Percentiles rank a stretch among this genome's conserved stretches.
phyloP scores from a whole-genome alignment of 495 filamentous ascomycete genomes.

The Clohesyomyces aquaticus region DNA sequence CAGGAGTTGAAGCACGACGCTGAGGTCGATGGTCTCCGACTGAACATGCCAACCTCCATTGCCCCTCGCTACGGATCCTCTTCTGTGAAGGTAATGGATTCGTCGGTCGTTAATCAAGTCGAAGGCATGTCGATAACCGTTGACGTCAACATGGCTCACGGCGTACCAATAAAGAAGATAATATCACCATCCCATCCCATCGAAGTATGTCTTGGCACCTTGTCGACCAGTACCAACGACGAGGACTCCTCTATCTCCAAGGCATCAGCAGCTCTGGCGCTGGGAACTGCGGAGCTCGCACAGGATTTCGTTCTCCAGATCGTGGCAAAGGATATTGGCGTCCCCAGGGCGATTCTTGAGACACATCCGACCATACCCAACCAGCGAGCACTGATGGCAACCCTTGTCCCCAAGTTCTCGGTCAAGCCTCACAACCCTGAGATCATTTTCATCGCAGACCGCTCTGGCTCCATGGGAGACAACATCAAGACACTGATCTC shows the following conservation, averaged over 20 bases:
- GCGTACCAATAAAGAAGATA: constrained; percentile 59
- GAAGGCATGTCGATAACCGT: constrained; percentile 60
- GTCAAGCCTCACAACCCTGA: constrained; percentile 60
- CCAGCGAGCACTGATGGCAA: constrained; percentile 68
- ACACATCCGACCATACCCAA: constrained; percentile 60
- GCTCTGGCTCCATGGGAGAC: constrained; percentile 65
- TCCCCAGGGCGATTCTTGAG: constrained; percentile 65
- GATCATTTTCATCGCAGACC: constrained; percentile 71
- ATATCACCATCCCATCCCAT: constrained; percentile 70
- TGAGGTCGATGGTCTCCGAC: constrained; percentile 63
- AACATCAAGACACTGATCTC: constrained; percentile 60
- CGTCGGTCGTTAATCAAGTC: constrained; percentile 29
- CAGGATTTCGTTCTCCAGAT: constrained; percentile 61
- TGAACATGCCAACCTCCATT: constrained; percentile 69
- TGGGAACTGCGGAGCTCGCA: constrained; percentile 53
- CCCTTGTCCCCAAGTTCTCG: constrained; percentile 66
- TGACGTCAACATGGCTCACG: constrained; percentile 60
- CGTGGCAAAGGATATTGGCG: constrained; percentile 56
- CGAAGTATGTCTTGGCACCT: constrained; percentile 63
- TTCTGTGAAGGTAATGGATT: constrained; percentile 43
- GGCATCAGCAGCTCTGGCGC: constrained; percentile 63
- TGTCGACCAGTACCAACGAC: constrained; percentile 50
- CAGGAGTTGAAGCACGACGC: constrained; percentile 70
- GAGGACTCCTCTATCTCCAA: constrained; percentile 54
- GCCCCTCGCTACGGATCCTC: constrained; percentile 66